Evolutionary conservation across 345 rosid genomes (phyloP).

Genomic region (Heritiera fomes): DNA sequence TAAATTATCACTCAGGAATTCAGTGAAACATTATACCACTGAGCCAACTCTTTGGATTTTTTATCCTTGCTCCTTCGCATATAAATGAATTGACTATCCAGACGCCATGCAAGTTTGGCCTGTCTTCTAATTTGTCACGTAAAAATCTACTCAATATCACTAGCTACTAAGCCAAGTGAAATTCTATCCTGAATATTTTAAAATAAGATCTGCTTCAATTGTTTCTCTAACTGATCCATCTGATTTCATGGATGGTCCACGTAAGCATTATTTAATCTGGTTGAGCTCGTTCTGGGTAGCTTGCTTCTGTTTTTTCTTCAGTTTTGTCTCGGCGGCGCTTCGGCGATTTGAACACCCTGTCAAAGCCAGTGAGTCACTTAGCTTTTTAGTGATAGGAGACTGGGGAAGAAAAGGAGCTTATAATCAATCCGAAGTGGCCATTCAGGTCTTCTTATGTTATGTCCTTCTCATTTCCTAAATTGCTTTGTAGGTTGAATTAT

Average conservation of each 20-base stretch:
- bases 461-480: background rate
- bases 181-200: background rate
- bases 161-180: background rate
- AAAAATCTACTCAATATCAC: background rate
- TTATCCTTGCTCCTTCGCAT: background rate
- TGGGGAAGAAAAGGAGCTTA: constrained; percentile 32
- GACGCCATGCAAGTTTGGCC: background rate
- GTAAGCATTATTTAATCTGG: background rate
- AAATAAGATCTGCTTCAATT: background rate
- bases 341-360: constrained; percentile 20
- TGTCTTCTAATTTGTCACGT: background rate
- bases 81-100: background rate
- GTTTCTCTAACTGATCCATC: background rate
- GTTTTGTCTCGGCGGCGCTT: constrained; percentile 12
- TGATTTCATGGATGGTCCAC: background rate
- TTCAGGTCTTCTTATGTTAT: background rate
- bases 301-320: constrained; percentile 11
- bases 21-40: too few relatives aligned
- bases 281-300: background rate
- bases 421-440: constrained; percentile 25
- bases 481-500: too few relatives aligned
- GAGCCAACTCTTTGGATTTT: too few relatives aligned
- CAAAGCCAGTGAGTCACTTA: constrained; percentile 22
- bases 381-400: constrained; percentile 33
- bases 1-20: too few relatives aligned